Evolutionary conservation across 306 rosid species (phyloP).

Genomic region (Phaseolus lunatus): DNA sequence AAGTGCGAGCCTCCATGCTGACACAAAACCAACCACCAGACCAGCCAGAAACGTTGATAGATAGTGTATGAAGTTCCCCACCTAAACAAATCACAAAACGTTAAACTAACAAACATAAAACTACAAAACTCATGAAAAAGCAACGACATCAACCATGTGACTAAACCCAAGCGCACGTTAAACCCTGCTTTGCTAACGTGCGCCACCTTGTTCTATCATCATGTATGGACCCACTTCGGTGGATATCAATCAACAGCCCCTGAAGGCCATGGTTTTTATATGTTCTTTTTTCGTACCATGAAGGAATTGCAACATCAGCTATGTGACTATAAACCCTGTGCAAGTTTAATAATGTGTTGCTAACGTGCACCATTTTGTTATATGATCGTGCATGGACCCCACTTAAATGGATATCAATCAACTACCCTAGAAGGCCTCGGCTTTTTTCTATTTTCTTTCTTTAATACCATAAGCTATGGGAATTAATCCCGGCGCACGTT

Average conservation of each 20-base stretch:
- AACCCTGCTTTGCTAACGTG: conserved; percentile 19
- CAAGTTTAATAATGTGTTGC: conserved; percentile 27
- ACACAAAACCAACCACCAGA: conserved; percentile 95
- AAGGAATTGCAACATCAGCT: neutral
- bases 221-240: neutral
- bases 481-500: conserved; percentile 36
- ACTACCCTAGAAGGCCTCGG: conserved; percentile 19
- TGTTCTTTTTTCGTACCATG: neutral
- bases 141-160: conserved; percentile 15
- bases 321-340: conserved; percentile 21
- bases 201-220: conserved; percentile 5
- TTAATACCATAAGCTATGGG: neutral
- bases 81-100: conserved; percentile 57
- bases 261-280: neutral
- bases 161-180: conserved; percentile 37
- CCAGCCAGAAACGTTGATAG: conserved; percentile 98
- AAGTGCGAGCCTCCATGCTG: conserved; percentile 97
- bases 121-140: neutral
- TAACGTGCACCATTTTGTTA: conserved; percentile 32
- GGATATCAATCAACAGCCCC: conserved; percentile 30
- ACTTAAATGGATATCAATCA: conserved; percentile 1
- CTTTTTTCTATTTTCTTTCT: neutral
- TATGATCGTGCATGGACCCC: neutral
- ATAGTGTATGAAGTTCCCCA: conserved; percentile 97
- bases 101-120: conserved; percentile 22